Conservation (phyloP, 2,329 filamentous ascomycete genomes). For the Drechmeria coniospora region DNA sequence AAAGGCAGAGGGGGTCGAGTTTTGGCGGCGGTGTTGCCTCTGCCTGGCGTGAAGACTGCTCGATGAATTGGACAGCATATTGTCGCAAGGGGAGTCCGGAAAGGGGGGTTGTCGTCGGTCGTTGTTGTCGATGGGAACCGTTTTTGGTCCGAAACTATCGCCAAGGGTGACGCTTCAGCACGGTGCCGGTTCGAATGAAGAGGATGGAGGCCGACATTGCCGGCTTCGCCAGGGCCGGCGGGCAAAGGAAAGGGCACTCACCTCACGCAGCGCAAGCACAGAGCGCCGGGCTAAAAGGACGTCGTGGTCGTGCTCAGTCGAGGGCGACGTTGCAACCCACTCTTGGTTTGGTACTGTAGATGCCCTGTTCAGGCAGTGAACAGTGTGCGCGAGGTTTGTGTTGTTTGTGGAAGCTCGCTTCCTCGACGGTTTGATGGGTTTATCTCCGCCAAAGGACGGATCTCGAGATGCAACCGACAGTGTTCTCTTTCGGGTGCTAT, state of each 20-base stretch:
- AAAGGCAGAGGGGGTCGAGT: constrained; percentile 67
- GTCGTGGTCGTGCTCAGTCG: constrained; percentile 32
- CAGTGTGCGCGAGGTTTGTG: constrained; percentile 3
- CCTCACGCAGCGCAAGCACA: constrained; percentile 77
- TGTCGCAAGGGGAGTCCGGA: constrained; percentile 59
- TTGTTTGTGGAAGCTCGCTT: constrained; percentile 7
- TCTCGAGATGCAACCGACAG: too few relatives aligned
- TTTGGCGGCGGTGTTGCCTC: constrained; percentile 61
- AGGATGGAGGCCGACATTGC: too few relatives aligned
- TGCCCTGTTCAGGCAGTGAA: constrained; percentile 18
- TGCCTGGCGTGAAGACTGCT: constrained; percentile 51
- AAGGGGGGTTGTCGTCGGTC: constrained; percentile 32
- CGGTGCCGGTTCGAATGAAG: not conserved
- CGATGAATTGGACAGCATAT: constrained; percentile 65
- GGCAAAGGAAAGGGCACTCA: constrained; percentile 21
- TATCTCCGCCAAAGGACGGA: constrained; percentile 5
- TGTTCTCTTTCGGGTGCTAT: constrained; percentile 1
- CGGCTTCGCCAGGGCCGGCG: too few relatives aligned
- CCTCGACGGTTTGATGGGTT: constrained; percentile 6
- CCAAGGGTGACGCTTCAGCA: not conserved
- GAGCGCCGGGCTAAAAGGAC: constrained; percentile 52
- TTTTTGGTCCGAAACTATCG: constrained; percentile 26
- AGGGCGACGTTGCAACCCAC: constrained; percentile 19
- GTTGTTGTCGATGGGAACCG: constrained; percentile 35
- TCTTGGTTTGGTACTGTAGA: constrained; percentile 6